These are phyloP conservation scores for Geotrichum macrosporum DNA, from an alignment of 1,139 yeast genomes.

Conservation along the genomic window DNA sequence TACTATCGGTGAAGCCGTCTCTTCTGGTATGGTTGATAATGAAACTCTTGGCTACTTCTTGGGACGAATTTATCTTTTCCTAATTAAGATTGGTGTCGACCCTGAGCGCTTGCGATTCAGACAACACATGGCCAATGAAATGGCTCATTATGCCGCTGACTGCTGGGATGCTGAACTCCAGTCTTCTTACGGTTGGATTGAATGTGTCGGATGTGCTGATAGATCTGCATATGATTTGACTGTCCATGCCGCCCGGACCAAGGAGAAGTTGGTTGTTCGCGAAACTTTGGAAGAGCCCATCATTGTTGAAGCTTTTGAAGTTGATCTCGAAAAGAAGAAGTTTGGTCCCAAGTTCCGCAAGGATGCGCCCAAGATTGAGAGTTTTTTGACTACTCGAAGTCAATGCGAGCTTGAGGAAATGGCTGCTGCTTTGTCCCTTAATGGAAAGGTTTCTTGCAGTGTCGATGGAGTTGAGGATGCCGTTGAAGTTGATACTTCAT, in stretches of 20 bases:
- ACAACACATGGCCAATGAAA: constrained; percentile 97
- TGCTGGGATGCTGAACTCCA: constrained; percentile 99
- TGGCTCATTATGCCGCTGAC: constrained; percentile 99
- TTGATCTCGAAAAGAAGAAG: constrained; percentile 84
- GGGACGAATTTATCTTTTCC: constrained; percentile 84
- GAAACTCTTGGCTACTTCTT: constrained; percentile 95
- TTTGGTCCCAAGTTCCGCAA: constrained; percentile 97
- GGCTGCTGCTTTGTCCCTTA: constrained; percentile 58
- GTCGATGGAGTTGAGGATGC: constrained; percentile 58
- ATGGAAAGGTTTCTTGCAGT: constrained; percentile 61
- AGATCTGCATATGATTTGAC: constrained; percentile 96
- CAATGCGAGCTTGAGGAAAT: constrained; percentile 82
- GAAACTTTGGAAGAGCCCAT: constrained; percentile 81
- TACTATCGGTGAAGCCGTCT: constrained; percentile 87
- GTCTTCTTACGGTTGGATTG: constrained; percentile 98
- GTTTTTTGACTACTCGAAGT: constrained; percentile 68
- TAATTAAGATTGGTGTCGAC: constrained; percentile 87
- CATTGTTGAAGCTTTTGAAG: constrained; percentile 76
- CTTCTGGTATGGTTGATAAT: constrained; percentile 83
- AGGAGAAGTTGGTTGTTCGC: constrained; percentile 91
- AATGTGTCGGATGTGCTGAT: constrained; percentile 99
- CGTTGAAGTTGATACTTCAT: constrained; percentile 66
- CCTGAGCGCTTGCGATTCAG: constrained; percentile 82
- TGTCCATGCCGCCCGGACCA: constrained; percentile 92
- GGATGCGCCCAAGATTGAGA: constrained; percentile 89